Conservation (phyloP, 192 early-diverging fungal species). For the Allomyces javanicus region DNA sequence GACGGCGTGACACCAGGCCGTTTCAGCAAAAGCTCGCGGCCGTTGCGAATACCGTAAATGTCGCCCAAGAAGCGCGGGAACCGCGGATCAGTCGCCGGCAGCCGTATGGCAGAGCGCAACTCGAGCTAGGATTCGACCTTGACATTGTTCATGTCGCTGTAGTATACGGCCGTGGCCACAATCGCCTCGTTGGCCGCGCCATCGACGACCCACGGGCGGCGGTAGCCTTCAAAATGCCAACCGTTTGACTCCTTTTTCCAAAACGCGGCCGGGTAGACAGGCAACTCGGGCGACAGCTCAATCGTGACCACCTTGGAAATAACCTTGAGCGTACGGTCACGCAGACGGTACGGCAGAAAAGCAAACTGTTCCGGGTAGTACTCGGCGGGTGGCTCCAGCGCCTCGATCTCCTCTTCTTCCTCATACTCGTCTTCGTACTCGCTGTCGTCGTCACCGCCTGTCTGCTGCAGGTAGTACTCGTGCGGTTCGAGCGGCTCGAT, state of each 20-base stretch:
- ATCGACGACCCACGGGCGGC: conserved; percentile 42
- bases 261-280: conserved; percentile 20
- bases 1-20: conserved; percentile 21
- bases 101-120: conserved; percentile 19
- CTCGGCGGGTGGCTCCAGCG: neutral
- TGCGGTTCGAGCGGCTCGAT: no score
- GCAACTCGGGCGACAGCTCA: conserved; percentile 38
- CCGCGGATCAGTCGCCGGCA: conserved; percentile 9
- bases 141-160: conserved; percentile 50
- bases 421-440: neutral
- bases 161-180: conserved; percentile 50
- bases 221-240: no score
- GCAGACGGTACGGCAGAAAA: neutral
- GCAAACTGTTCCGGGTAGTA: no score
- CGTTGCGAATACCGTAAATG: no score
- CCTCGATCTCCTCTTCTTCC: no score
- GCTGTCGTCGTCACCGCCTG: neutral
- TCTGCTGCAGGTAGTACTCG: no score
- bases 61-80: conserved; percentile 2
- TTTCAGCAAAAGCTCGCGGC: no score
- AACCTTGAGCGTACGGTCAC: conserved; percentile 24
- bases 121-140: conserved; percentile 24
- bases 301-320: conserved; percentile 56
- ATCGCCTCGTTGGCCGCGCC: conserved; percentile 51
- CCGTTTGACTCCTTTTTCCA: no score